These are phyloP conservation scores for Mikania micrantha DNA, from an alignment of 129 eudicot species.

Conservation along the genomic window DNA sequence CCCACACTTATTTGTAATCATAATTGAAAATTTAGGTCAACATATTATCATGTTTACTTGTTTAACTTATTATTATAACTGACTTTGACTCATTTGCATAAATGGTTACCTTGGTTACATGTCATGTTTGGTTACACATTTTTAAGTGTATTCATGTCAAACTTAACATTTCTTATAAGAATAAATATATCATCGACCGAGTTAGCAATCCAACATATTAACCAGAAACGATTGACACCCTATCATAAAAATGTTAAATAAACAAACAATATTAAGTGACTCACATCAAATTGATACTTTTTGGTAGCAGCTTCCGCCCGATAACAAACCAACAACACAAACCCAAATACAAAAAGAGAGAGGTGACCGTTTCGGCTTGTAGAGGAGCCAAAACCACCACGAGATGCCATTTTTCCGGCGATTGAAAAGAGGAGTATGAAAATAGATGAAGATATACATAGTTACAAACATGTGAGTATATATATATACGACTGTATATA, in stretches of 20 bases:
- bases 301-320: constrained; percentile 37
- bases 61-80: too few species aligned
- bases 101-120: too few species aligned
- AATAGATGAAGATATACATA: constrained; percentile 10
- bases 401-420: constrained; percentile 17
- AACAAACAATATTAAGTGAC: constrained; percentile 6
- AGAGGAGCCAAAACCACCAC: constrained; percentile 9
- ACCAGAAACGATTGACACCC: not conserved
- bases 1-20: too few species aligned
- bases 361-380: not conserved
- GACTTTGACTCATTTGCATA: too few species aligned
- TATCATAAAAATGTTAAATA: not conserved
- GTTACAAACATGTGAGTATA: constrained; percentile 3
- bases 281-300: constrained; percentile 46
- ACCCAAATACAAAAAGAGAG: constrained; percentile 4
- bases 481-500: not conserved
- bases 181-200: too few species aligned
- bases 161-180: too few species aligned
- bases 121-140: too few species aligned
- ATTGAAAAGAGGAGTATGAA: constrained; percentile 1
- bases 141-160: too few species aligned
- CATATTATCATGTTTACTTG: too few species aligned
- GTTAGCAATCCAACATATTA: not conserved
- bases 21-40: too few species aligned
- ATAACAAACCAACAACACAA: constrained; percentile 10